Percentiles rank a stretch among this genome's conserved stretches.
These are phyloP conservation scores for Discostella stelligera DNA, from an alignment of 352 stramenopile species.

Conservation along the genomic window DNA sequence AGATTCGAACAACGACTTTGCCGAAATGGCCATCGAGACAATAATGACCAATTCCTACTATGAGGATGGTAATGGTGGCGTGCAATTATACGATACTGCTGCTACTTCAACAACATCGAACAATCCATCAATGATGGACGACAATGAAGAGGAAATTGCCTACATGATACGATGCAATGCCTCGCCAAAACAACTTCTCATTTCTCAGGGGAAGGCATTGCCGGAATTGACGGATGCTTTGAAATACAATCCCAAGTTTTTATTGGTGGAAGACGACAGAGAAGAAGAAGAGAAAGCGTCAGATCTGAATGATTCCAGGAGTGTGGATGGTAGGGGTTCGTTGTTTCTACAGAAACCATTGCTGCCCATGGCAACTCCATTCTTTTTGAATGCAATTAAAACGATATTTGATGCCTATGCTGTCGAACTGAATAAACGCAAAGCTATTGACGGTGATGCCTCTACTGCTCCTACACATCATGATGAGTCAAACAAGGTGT, in stretches of 20 bases:
- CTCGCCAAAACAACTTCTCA: constrained; percentile 60
- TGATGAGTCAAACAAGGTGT: constrained; percentile 4
- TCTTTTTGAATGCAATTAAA: constrained; percentile 54
- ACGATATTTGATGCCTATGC: constrained; percentile 70
- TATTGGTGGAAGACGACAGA: constrained; percentile 16
- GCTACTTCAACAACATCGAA: constrained; percentile 5
- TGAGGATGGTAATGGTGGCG: constrained; percentile 6
- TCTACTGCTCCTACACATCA: no score
- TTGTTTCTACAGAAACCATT: constrained; percentile 10
- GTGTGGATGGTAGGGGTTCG: background rate
- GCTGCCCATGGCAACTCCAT: constrained; percentile 48
- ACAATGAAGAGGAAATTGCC: constrained; percentile 62
- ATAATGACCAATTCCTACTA: constrained; percentile 55
- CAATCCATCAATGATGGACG: constrained; percentile 19
- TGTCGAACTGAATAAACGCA: constrained; percentile 10
- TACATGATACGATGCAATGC: constrained; percentile 75
- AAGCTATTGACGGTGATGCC: background rate
- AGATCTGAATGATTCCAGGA: background rate
- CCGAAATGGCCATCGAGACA: constrained; percentile 53
- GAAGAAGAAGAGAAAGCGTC: background rate
- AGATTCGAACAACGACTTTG: constrained; percentile 47
- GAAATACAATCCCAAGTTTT: constrained; percentile 43
- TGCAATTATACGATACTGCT: constrained; percentile 40
- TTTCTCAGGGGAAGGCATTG: constrained; percentile 56
- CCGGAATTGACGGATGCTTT: constrained; percentile 56